phyloP scores from a whole-genome alignment of 805 yeast species.

The Ogataea pignaliae region DNA sequence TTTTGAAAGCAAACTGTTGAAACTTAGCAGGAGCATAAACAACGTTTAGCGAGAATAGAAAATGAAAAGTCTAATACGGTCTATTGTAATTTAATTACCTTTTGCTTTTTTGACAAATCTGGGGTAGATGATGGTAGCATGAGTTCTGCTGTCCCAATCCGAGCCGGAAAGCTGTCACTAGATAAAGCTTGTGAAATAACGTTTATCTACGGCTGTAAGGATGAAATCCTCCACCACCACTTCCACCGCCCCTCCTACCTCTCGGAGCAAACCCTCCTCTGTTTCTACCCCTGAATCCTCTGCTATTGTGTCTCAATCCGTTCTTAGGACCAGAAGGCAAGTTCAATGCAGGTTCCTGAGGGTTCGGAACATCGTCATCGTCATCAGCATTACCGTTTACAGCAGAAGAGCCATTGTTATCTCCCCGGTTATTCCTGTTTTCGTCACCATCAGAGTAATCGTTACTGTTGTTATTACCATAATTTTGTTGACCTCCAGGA shows the following conservation, averaged over 20 bases:
- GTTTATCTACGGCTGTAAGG: conserved; percentile 25
- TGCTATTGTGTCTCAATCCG: conserved; percentile 20
- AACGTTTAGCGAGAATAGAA: too few species aligned
- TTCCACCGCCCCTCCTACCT: conserved; percentile 14
- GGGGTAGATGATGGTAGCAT: too few species aligned
- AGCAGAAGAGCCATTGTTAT: conserved; percentile 1
- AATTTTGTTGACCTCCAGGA: conserved; percentile 1
- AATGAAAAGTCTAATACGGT: too few species aligned
- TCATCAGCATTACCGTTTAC: conserved; percentile 6
- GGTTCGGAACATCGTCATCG: conserved; percentile 33
- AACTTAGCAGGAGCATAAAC: too few species aligned
- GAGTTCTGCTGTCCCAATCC: too few species aligned
- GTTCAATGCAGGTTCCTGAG: conserved; percentile 28
- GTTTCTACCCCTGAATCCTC: conserved; percentile 10
- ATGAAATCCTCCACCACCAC: conserved; percentile 28
- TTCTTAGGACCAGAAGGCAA: conserved; percentile 33
- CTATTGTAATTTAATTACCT: too few species aligned
- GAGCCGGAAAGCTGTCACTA: too few species aligned
- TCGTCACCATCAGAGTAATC: background rate
- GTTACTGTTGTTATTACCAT: background rate
- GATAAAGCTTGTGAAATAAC: too few species aligned
- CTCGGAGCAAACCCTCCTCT: conserved; percentile 14
- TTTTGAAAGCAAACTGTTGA: too few species aligned
- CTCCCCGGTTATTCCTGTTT: background rate
- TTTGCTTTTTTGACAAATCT: too few species aligned